Evolutionary conservation across 176 grass and related monocot species (phyloP).

Genomic region (Thinopyrum elongatum): DNA sequence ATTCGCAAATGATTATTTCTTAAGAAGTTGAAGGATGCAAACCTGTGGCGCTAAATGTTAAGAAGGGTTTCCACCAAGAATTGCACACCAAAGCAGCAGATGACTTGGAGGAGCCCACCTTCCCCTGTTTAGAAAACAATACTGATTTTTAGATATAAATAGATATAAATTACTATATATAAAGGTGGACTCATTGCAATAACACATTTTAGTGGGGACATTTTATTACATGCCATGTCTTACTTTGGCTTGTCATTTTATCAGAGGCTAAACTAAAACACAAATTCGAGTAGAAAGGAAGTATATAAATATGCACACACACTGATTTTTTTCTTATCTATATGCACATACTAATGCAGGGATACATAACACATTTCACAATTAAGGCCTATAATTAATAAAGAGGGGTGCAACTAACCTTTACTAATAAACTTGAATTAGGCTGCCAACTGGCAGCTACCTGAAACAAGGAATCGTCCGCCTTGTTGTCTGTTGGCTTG

Average conservation of each 20-base stretch:
- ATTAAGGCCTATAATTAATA: not conserved
- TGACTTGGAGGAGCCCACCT: conserved; percentile 66
- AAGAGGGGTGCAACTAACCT: conserved; percentile 32
- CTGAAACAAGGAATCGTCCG: conserved; percentile 59
- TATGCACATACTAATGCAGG: not conserved
- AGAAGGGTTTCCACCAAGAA: not conserved
- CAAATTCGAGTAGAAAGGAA: not conserved
- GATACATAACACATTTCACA: not conserved
- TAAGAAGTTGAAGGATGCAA: not conserved
- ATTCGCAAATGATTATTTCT: not conserved
- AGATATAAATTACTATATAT: not conserved
- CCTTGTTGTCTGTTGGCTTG: conserved; percentile 28
- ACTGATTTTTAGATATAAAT: not conserved
- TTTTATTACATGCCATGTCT: not conserved
- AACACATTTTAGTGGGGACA: not conserved
- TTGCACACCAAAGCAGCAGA: conserved; percentile 22
- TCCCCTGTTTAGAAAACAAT: conserved; percentile 48
- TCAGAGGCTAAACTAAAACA: fast-evolving
- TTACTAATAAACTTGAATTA: conserved; percentile 83
- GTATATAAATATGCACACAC: not conserved
- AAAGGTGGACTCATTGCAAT: not conserved
- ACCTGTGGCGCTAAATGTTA: not conserved
- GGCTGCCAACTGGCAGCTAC: conserved; percentile 91
- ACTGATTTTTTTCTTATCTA: too few species aligned
- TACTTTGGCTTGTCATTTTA: not conserved